These are phyloP conservation scores for Solanum chilense DNA, from an alignment of 257 asterid genomes.

Conservation along the genomic window DNA sequence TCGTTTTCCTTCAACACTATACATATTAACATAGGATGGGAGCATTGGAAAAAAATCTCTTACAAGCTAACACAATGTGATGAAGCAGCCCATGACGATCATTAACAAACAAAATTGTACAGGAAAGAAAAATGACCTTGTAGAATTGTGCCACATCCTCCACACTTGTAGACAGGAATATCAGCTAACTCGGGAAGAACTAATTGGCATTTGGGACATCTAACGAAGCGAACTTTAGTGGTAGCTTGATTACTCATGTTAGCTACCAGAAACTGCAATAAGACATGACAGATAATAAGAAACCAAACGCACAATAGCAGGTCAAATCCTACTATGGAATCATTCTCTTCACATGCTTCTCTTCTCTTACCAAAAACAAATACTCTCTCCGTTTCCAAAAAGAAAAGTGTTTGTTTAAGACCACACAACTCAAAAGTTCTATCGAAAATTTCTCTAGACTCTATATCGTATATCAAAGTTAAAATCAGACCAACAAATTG, in stretches of 20 bases:
- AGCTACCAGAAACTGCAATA: not conserved
- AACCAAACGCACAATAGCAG: not conserved
- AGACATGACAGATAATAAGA: not conserved
- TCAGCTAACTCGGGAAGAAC: constrained; percentile 57
- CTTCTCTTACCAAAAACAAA: no score
- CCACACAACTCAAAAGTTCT: no score
- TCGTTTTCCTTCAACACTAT: not conserved
- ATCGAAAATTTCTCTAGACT: no score
- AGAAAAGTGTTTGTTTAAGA: no score
- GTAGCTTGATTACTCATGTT: constrained; percentile 36
- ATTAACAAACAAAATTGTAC: not conserved
- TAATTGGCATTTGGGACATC: constrained; percentile 61
- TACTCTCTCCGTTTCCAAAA: no score
- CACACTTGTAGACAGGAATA: constrained; percentile 57
- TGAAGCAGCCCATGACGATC: not conserved
- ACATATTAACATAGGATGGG: not conserved
- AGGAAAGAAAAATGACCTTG: constrained; percentile 31
- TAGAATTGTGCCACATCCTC: constrained; percentile 72
- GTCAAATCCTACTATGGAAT: not conserved
- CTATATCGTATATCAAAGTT: no score
- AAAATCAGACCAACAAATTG: no score
- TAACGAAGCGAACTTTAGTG: constrained; percentile 52
- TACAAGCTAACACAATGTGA: not conserved
- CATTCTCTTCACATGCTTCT: no score
- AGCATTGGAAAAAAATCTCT: not conserved